Evolutionary conservation across 345 rosid genomes (phyloP).

Genomic region (Turritis glabra): DNA sequence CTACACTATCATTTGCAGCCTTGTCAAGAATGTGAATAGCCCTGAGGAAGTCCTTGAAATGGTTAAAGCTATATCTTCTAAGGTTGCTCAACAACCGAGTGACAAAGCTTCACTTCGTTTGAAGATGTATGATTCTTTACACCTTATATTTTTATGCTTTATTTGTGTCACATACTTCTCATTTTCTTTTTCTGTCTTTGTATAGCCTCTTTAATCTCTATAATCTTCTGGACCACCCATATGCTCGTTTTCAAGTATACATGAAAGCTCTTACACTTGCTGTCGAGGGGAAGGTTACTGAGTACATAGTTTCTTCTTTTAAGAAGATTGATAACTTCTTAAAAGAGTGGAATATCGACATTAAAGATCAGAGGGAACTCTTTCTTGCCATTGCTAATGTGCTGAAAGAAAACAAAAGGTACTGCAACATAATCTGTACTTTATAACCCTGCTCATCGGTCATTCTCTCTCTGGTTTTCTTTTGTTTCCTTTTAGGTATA

Average conservation of each 20-base stretch:
- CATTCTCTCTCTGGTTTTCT: not conserved
- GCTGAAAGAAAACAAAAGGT: slow-evolving; percentile 83
- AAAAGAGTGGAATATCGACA: slow-evolving; percentile 91
- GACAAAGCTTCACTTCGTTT: slow-evolving; percentile 87
- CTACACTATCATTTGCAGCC: slow-evolving; percentile 92
- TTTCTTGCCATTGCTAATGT: slow-evolving; percentile 71
- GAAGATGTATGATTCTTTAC: slow-evolving; percentile 63
- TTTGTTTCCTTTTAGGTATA: not conserved
- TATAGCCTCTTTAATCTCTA: slow-evolving; percentile 91
- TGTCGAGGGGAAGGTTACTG: slow-evolving; percentile 73
- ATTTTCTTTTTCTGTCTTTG: slow-evolving; percentile 23
- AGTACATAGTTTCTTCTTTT: slow-evolving; percentile 68
- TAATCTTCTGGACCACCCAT: slow-evolving; percentile 70
- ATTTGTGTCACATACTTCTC: slow-evolving; percentile 17
- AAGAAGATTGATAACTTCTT: slow-evolving; percentile 80
- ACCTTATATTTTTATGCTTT: not conserved
- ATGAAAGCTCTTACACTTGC: slow-evolving; percentile 76
- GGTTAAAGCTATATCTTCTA: slow-evolving; percentile 68
- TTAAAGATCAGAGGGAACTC: slow-evolving; percentile 81
- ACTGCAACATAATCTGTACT: not conserved
- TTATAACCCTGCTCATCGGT: not conserved
- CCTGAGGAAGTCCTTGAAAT: slow-evolving; percentile 74
- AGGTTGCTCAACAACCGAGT: slow-evolving; percentile 75
- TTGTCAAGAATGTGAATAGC: slow-evolving; percentile 62
- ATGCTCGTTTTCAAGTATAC: slow-evolving; percentile 75